Percentiles rank a stretch among this genome's conserved stretches.
phyloP scores from a whole-genome alignment of 116 monocot species.

The Zostera marina region DNA sequence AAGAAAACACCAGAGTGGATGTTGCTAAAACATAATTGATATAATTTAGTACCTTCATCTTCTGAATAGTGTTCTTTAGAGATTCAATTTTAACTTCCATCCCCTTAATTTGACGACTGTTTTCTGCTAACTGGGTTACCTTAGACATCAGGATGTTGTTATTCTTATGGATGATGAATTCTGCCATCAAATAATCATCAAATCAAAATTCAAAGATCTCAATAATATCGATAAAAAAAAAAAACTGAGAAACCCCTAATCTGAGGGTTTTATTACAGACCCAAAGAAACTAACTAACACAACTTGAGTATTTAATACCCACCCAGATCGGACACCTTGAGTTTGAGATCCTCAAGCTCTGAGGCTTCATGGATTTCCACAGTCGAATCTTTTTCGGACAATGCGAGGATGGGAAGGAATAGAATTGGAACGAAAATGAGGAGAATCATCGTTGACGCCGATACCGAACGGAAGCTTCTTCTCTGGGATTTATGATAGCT shows the following conservation, averaged over 20 bases:
- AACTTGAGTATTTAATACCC: neutral
- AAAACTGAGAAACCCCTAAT: too few species aligned
- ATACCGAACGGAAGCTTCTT: neutral
- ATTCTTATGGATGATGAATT: neutral
- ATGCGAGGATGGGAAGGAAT: neutral
- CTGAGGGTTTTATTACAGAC: too few species aligned
- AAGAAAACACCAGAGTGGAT: neutral
- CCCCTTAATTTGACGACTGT: neutral
- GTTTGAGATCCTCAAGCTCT: neutral
- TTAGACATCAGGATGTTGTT: neutral
- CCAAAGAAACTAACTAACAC: neutral
- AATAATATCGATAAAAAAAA: too few species aligned
- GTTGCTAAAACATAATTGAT: neutral
- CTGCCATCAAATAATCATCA: neutral
- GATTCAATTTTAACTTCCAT: neutral
- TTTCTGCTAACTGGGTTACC: neutral
- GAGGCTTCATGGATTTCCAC: neutral
- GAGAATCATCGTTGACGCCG: neutral
- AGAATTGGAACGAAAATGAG: neutral
- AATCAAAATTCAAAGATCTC: too few species aligned
- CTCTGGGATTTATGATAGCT: neutral
- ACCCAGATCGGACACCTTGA: neutral
- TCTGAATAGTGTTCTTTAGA: slow-evolving; percentile 1
- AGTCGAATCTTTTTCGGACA: neutral
- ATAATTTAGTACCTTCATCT: neutral